A percentile compares a stretch with the other conserved stretches of the same genome.
Evolutionary conservation across 306 rosid species (phyloP).

Genomic region (Fragaria iinumae): DNA sequence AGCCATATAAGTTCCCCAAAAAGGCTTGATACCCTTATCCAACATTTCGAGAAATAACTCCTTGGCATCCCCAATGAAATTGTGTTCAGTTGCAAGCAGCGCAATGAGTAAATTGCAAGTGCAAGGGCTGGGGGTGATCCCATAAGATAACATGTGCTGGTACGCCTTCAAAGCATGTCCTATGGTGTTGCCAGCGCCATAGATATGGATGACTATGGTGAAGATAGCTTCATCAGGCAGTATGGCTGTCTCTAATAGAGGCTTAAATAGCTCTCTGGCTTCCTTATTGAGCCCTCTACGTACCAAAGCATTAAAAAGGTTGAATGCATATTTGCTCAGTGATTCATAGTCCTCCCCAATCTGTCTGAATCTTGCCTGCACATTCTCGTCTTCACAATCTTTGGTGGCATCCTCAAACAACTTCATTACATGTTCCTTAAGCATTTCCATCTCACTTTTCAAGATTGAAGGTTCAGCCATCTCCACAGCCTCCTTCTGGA

Average conservation of each 20-base stretch:
- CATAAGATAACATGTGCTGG: not conserved
- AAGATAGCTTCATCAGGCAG: not conserved
- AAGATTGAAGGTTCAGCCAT: not conserved
- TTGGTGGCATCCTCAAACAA: not conserved
- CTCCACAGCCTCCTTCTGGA: not conserved
- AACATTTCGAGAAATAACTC: not conserved
- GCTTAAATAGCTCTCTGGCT: not conserved
- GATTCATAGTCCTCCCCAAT: not conserved
- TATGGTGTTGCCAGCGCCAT: not conserved
- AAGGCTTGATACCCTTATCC: not conserved
- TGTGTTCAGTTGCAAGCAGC: not conserved
- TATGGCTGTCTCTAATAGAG: not conserved
- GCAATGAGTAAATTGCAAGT: not conserved
- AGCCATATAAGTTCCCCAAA: not conserved
- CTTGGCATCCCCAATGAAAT: not conserved
- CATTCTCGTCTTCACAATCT: not conserved
- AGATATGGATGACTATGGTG: not conserved
- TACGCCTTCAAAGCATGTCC: not conserved
- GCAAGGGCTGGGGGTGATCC: not conserved
- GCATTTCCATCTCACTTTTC: not conserved
- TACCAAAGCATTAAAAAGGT: not conserved
- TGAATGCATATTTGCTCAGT: not conserved
- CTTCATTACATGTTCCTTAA: slow-evolving; percentile 2
- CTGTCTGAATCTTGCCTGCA: not conserved
- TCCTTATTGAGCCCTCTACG: not conserved